phyloP scores from a whole-genome alignment of 768 basidiomycete species.

The Termitomyces sp. region DNA sequence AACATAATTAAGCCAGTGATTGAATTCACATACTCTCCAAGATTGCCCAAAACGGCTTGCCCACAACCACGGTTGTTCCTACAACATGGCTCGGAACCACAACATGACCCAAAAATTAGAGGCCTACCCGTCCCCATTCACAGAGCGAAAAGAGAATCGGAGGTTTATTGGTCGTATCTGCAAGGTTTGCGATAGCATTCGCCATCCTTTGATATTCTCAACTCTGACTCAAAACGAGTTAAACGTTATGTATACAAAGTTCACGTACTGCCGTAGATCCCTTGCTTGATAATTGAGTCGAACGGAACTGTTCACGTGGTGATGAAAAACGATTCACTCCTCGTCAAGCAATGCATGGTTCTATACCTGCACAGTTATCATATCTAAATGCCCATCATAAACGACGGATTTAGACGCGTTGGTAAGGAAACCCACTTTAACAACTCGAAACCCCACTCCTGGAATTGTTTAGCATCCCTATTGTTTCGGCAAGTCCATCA shows the following conservation, averaged over 20 bases:
- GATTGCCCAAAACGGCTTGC: constrained; percentile 50
- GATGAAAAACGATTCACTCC: neutral
- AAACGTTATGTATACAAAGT: neutral
- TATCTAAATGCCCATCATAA: constrained; percentile 24
- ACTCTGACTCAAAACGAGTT: neutral
- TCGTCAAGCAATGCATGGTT: neutral
- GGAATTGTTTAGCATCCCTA: constrained; percentile 52
- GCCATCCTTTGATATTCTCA: constrained; percentile 52
- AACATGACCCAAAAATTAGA: neutral
- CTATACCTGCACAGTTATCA: constrained; percentile 50
- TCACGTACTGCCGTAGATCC: constrained; percentile 48
- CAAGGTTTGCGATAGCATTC: constrained; percentile 48
- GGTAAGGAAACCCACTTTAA: constrained; percentile 41
- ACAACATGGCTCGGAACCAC: neutral
- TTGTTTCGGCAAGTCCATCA: constrained; percentile 4
- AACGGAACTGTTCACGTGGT: constrained; percentile 40
- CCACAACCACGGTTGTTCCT: constrained; percentile 55
- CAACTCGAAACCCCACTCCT: constrained; percentile 65
- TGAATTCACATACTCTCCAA: constrained; percentile 46
- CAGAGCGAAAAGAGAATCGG: constrained; percentile 59
- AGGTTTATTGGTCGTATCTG: constrained; percentile 37
- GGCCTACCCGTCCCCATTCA: constrained; percentile 60
- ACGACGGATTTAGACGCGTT: neutral
- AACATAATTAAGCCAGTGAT: neutral
- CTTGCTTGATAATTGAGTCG: constrained; percentile 51